Percentiles rank a stretch among this genome's conserved stretches.
phyloP scores from a whole-genome alignment of 495 filamentous ascomycete genomes.

The Xylaria intraflava region DNA sequence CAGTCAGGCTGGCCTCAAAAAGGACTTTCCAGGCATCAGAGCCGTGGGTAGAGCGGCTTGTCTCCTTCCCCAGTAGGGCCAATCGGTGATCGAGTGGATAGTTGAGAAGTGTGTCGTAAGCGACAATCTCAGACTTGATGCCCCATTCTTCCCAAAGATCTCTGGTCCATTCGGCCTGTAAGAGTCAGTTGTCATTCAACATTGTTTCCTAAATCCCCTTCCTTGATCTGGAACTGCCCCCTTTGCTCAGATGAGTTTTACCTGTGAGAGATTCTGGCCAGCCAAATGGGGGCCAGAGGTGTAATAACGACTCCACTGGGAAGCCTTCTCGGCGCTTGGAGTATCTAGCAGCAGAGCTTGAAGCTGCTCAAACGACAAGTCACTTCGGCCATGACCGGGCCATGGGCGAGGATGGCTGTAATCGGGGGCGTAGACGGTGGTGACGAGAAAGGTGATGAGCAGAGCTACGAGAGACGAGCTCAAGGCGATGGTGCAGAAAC shows the following conservation, averaged over 20 bases:
- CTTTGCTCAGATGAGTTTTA: slow-evolving; percentile 10
- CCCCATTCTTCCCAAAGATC: slow-evolving; percentile 83
- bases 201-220: neutral
- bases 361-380: slow-evolving; percentile 58
- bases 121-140: slow-evolving; percentile 60
- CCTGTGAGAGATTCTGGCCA: slow-evolving; percentile 72
- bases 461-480: slow-evolving; percentile 50
- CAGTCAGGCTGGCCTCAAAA: slow-evolving; percentile 75
- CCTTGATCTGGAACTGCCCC: neutral
- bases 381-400: slow-evolving; percentile 34
- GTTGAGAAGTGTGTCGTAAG: slow-evolving; percentile 89
- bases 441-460: slow-evolving; percentile 55
- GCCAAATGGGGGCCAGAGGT: slow-evolving; percentile 82
- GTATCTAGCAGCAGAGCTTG: slow-evolving; percentile 63
- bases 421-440: slow-evolving; percentile 40
- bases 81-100: slow-evolving; percentile 77
- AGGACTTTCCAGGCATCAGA: slow-evolving; percentile 50
- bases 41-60: slow-evolving; percentile 13
- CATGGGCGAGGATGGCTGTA: slow-evolving; percentile 35
- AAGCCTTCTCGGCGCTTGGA: slow-evolving; percentile 59
- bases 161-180: slow-evolving; percentile 77
- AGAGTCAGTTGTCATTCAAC: neutral
- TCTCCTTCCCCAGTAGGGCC: slow-evolving; percentile 58
- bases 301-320: slow-evolving; percentile 88
- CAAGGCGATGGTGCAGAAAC: slow-evolving; percentile 63